Base-by-base conservation (phyloP, 305 asterid genomes). In the Fraxinus baroniana region DNA sequence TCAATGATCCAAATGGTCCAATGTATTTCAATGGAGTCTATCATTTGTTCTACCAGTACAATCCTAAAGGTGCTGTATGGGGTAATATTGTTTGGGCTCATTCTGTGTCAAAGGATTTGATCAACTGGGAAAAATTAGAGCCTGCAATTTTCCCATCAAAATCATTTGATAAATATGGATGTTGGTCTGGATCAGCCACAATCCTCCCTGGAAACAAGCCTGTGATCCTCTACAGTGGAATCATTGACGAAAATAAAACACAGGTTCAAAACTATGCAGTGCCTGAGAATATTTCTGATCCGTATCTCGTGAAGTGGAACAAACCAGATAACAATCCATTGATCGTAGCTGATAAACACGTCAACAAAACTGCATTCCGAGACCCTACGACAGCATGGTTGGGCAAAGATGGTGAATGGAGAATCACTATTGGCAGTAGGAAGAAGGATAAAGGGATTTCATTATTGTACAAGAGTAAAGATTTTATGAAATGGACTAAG, bases 1-100 rank as follows among this genome's bases (percentile, higher is more conserved):
- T 90, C 90, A 90, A 91, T 39, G 95, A 91, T 89, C 93, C 95
- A 64, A 91, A 91, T 89, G 95, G 92, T 37, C 93, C 95, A 4
- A 76, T 89, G 91, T 74, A 87, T 41, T 89, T 90, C 86, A 88
- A 82, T 84, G 92, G 93, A 68, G 74, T 89, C 7, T 91, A 90
- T 78, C 95, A 90, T 83, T 83, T 91, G 4, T 90, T 90, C 88
- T 91, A 91, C 78, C 95, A 90, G 78, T 89, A 89, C 88, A 91
- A 91, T 18, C 95, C 92, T 13, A 22, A 77, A 39, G 92, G 91
- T 52, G 87, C 92, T 76, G 85, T 77, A 17, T 85, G 87, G 84
- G 92, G 93, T 2, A 89, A 89, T 87, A 90, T 88, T 60, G 85
- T 83, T 9, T 91, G 95, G 93, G 95, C 87, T 2, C 93, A 91